phyloP scores from a whole-genome alignment of 768 basidiomycete genomes.

The Termitomyces sp. region DNA sequence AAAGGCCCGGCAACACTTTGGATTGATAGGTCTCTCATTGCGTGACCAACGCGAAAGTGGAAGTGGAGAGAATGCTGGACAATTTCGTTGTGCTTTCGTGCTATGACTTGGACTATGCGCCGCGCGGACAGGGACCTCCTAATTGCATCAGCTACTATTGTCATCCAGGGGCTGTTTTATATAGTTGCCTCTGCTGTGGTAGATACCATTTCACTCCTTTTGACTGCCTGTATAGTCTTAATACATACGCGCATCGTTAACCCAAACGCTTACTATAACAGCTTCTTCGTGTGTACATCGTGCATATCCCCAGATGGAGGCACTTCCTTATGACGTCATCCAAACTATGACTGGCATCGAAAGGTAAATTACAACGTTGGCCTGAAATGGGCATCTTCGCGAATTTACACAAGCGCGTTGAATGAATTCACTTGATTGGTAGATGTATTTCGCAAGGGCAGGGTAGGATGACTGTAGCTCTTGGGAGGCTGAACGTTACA shows the following conservation, averaged over 20 bases:
- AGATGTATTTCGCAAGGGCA: neutral
- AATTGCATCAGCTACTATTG: neutral
- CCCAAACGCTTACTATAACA: neutral
- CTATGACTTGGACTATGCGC: neutral
- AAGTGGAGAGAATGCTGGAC: neutral
- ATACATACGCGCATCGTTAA: neutral
- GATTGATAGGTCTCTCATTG: neutral
- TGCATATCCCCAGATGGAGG: no score
- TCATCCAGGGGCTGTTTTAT: neutral
- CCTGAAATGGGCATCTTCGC: neutral
- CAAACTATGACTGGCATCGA: neutral
- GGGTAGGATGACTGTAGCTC: neutral
- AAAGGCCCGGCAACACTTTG: neutral
- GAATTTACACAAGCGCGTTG: neutral
- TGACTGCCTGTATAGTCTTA: neutral
- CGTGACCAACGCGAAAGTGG: neutral
- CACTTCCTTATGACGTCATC: neutral
- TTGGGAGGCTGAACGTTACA: neutral
- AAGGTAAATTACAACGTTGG: neutral
- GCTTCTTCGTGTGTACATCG: neutral
- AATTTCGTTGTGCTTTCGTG: conserved; percentile 4
- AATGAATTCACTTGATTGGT: neutral
- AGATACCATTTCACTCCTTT: neutral
- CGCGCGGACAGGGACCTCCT: conserved; percentile 3
- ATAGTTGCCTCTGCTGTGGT: neutral